These are phyloP conservation scores for Phytophthora quininea DNA, from an alignment of 352 stramenopile species.

Conservation along the genomic window DNA sequence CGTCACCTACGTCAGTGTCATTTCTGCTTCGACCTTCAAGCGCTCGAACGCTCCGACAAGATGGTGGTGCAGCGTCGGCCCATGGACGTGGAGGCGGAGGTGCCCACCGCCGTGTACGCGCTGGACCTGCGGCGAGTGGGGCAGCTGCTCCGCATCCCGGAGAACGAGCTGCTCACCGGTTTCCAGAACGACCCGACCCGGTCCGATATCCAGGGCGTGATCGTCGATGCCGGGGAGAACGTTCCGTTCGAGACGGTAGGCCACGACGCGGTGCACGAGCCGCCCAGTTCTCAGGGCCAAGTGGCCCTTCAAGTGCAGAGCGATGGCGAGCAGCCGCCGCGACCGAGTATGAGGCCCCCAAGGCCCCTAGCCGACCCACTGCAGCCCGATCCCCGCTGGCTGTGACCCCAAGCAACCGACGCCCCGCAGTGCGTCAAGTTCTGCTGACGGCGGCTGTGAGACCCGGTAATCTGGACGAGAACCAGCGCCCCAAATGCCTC, in stretches of 20 bases:
- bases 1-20: constrained; percentile 8
- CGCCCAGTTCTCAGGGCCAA: constrained; percentile 6
- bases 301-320: constrained; percentile 18
- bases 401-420: constrained; percentile 26
- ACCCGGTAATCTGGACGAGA: constrained; percentile 54
- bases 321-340: neutral
- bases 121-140: constrained; percentile 60
- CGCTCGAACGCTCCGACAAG: neutral
- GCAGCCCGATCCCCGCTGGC: constrained; percentile 22
- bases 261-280: constrained; percentile 24
- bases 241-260: constrained; percentile 79
- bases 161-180: constrained; percentile 54
- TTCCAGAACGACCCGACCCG: constrained; percentile 63
- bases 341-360: constrained; percentile 23
- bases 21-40: constrained; percentile 10
- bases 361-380: constrained; percentile 20
- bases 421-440: constrained; percentile 50
- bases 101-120: constrained; percentile 63
- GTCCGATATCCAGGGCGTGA: constrained; percentile 78
- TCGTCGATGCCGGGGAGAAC: constrained; percentile 77
- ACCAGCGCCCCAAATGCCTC: constrained; percentile 71
- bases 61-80: constrained; percentile 60
- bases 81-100: constrained; percentile 59
- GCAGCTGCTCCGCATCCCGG: constrained; percentile 52
- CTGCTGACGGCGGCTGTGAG: constrained; percentile 70